Base-by-base conservation (phyloP, 495 filamentous ascomycete genomes). In the Talaromyces borbonicus region DNA sequence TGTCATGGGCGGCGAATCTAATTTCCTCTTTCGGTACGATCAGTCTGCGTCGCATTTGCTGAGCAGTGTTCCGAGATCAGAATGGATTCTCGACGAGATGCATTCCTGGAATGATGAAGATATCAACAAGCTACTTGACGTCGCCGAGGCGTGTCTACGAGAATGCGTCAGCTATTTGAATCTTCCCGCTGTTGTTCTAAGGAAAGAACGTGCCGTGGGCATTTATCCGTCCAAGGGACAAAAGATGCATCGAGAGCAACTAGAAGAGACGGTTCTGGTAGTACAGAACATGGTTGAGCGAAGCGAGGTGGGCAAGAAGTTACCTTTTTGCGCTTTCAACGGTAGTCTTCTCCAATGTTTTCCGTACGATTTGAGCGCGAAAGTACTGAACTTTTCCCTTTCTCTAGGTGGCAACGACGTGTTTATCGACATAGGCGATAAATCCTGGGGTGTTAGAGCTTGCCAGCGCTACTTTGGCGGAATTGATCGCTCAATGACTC, bases 311-410 rank as follows among this genome's bases (percentile, higher is more conserved):
- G 82, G 81, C 0, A 64, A 70, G 12, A 62, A 78, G 3, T 66
- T 99, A 15, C 92, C 93, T 1, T 99, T 99, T 57, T 99, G 93
- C 57, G 93, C 92, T 18, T 99, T 99, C 69, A 97, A 99, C 60
- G 92, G 80, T 74, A 53, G 11, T 40, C 9, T 31, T 36, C 26
- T 29, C 0, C 12, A 25, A 15, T 4, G 5, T 41, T n/a, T 12
- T 23, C 23, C 26, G 22, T 25, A 7, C 27, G 29, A 47, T 7
- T 20, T 12, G 8, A 16, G 15, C 40, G 18, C 27, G 31, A 36
- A 18, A 15, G 9, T 40, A 23, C 12, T 6, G 36, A 2, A 8
- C 22, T n/a, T n/a, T n/a, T n/a, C n/a, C n/a, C n/a, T n/a, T n/a
- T n/a, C n/a, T n/a, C n/a, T n/a, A 77, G 76, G 88, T 18, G 90